Base-by-base conservation (phyloP, 1,284 basidiomycete species). In the Neolentinus lepideus region DNA sequence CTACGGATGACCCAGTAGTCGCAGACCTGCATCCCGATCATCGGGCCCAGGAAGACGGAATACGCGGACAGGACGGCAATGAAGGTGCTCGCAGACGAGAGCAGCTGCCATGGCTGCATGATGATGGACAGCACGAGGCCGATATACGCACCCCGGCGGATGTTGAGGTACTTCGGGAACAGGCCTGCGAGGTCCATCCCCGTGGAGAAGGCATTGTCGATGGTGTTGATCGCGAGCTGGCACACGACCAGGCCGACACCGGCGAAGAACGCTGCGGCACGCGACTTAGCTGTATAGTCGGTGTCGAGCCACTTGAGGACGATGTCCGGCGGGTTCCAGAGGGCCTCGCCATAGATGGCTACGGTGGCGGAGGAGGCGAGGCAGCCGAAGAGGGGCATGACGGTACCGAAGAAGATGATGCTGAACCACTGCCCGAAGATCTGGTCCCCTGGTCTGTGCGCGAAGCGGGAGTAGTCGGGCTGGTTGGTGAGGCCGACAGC, bases 111-210 rank as follows among this genome's bases (percentile, higher is more conserved):
- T 12, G 61, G 61, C 54, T 59, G 58, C 51, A 54, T 53, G 51
- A 61, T 59, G 9, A 55, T 57, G 31, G 58, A 55, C 47, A 62
- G 35, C 31, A 2, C 19, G 58, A 61, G 60, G n/a, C 59, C 60
- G 59, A 63, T 59, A 45, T 60, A 43, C 21, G 61, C 61, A 24
- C 61, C 61, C n/a, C 61, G 61, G 24, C 59, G 60, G 56, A 63
- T 63, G 60, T 61, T 61, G 59, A 63, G 59, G 53, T 61, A 63
- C n/a, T 51, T 51, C 10, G 61, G 61, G 55, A 61, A 62, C 38
- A 59, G 57, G 26, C 60, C 61, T 22, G 59, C 43, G 21, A 62
- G 55, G 27, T 61, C 61, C 45, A 62, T 55, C 24, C 61, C 61
- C 16, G 56, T 56, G 6, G 60, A 54, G 25, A 63, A 60, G 35